Base-by-base conservation (phyloP, 139 green algal genomes). In the Chlorella sp. region DNA sequence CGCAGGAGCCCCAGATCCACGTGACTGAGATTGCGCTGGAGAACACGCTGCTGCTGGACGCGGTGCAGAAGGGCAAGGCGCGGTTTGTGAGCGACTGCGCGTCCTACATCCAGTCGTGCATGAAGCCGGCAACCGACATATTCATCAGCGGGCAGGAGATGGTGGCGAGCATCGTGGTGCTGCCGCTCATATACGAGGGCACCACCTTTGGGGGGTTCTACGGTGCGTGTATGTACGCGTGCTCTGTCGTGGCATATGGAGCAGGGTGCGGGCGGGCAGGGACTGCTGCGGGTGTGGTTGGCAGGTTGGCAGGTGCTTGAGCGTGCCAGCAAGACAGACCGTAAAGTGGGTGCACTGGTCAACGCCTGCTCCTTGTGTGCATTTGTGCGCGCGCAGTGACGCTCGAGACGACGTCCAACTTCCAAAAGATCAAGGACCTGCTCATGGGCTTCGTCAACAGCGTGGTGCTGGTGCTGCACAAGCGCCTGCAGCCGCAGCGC, bases 371-470 rank as follows among this genome's bases (percentile, higher is more conserved):
- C n/a, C n/a, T n/a, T n/a, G n/a, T n/a, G n/a, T n/a, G n/a, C n/a
- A n/a, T n/a, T n/a, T 55, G 42, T 64, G 55, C 14, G 14, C 22
- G 22, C 24, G 30, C 61, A 76, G 69, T 80, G 34, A 85, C 77
- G n/a, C 80, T 86, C 32, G 79, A 88, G 69, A 85, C 78, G 29
- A 85, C 81, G 27, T 78, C 64, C 74, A 86, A 89, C 72, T 89
- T 89, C 70, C 79, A 86, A 62, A 87, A 87, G 77, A 86, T 89
- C 71, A 85, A 87, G 72, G 81, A 87, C 65, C 74, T 87, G 74
- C 79, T 89, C 5, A 85, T 89, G 84, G 84, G 84, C 29, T 83
- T 89, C 50, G 84, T 89, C 29, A 85, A 87, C 79, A 81, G 72
- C 31, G 75, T 87, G 49, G 81, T 87, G 74, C 79, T 87, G 74